Conservation (phyloP, 169 alveolate genomes). For the Cryptosporidium meleagridis region DNA sequence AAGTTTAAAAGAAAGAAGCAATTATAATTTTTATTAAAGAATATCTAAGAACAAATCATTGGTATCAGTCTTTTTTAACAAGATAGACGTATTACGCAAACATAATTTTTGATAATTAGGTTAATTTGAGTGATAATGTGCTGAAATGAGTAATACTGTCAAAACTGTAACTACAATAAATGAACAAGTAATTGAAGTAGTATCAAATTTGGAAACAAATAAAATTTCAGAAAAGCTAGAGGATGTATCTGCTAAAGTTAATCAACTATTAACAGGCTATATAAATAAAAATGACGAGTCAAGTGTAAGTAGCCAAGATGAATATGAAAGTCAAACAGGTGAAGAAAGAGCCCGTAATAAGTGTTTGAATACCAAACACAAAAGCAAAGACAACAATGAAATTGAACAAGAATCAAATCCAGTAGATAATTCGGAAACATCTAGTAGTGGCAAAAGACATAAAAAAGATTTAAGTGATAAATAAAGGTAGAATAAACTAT, state of each 20-base stretch:
- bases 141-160: not conserved
- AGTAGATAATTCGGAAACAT: not conserved
- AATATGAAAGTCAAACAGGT: not conserved
- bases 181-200: not conserved
- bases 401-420: not conserved
- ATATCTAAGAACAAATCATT: not conserved
- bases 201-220: not conserved
- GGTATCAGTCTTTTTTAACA: not conserved
- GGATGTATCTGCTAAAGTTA: not conserved
- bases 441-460: not conserved
- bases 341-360: not conserved
- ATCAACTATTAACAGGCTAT: constrained; percentile 20
- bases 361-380: not conserved
- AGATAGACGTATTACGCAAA: not conserved
- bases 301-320: not conserved
- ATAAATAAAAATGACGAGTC: not conserved
- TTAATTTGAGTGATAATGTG: not conserved
- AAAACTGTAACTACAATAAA: not conserved
- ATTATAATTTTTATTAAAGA: not conserved
- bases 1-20: not conserved
- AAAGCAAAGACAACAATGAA: not conserved
- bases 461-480: not conserved
- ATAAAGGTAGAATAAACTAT: not conserved
- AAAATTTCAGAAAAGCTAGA: constrained; percentile 4
- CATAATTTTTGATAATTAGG: not conserved